Evolutionary conservation across 371 early-diverging fungal genomes (phyloP).

Genomic region (Rhizopus stolonifer): DNA sequence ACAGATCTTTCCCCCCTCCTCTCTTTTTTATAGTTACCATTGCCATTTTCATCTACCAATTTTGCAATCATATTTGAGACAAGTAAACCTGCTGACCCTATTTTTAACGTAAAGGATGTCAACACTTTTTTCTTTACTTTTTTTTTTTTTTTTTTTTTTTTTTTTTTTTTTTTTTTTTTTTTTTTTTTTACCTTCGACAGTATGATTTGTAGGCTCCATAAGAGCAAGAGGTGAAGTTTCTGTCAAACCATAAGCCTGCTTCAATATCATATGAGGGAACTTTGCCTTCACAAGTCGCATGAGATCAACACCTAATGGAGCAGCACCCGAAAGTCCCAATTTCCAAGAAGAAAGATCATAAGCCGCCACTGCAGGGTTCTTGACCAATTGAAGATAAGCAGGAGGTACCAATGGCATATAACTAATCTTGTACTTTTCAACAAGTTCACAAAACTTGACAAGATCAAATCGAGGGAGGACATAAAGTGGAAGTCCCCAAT

Average conservation of each 20-base stretch:
- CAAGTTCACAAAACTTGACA: conserved; percentile 47
- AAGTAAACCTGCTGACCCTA: conserved; percentile 70
- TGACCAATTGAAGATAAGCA: conserved; percentile 63
- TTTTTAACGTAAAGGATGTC: conserved; percentile 4
- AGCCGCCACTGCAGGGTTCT: conserved; percentile 62
- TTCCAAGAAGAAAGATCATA: conserved; percentile 65
- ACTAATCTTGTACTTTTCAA: conserved; percentile 61
- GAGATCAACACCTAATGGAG: conserved; percentile 71
- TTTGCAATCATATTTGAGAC: conserved; percentile 68
- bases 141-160: no score
- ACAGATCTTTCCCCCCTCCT: no score
- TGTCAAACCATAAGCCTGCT: conserved; percentile 35
- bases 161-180: neutral
- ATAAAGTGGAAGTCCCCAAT: conserved; percentile 41
- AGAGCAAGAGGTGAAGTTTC: conserved; percentile 21
- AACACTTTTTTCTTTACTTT: no score
- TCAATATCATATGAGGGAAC: conserved; percentile 43
- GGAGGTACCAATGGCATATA: conserved; percentile 76
- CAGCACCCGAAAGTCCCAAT: conserved; percentile 73
- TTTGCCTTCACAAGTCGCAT: conserved; percentile 35
- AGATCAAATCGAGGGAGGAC: conserved; percentile 71
- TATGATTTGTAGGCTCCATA: conserved; percentile 16
- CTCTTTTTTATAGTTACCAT: conserved; percentile 31
- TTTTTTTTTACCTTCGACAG: conserved; percentile 9
- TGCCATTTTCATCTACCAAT: conserved; percentile 62